Evolutionary conservation across 371 early-diverging fungal genomes (phyloP).

Genomic region (Funneliformis caledonium): DNA sequence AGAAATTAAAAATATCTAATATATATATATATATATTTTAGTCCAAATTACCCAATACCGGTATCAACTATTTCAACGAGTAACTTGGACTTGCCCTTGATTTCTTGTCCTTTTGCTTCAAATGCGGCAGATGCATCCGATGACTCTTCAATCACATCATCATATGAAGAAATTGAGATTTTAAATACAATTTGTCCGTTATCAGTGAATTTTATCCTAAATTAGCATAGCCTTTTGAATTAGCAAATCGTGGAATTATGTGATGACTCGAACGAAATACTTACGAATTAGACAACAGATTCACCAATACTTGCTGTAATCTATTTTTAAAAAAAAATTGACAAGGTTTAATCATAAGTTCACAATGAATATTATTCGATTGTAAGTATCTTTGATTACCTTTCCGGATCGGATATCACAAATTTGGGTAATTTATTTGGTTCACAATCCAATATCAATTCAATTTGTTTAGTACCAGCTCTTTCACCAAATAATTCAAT

Average conservation of each 20-base stretch:
- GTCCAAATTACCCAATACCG: slow-evolving; percentile 36
- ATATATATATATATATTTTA: not conserved
- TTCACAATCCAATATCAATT: slow-evolving; percentile 45
- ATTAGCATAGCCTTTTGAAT: not conserved
- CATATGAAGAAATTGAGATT: not conserved
- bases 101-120: not conserved
- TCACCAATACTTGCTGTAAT: slow-evolving; percentile 27
- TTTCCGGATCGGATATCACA: slow-evolving; percentile 44
- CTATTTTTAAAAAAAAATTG: not conserved
- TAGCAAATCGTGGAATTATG: not conserved
- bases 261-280: not conserved
- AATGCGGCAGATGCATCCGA: too few species aligned
- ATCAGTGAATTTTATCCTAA: slow-evolving; percentile 35
- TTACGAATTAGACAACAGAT: slow-evolving; percentile 39
- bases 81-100: not conserved
- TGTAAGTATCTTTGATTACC: not conserved
- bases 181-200: slow-evolving; percentile 14
- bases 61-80: slow-evolving; percentile 38
- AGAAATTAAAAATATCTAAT: not conserved
- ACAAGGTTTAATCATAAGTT: not conserved
- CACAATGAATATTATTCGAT: not conserved
- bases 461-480: slow-evolving; percentile 46
- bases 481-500: slow-evolving; percentile 49
- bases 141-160: not conserved
- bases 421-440: slow-evolving; percentile 40